Conservation (phyloP, 306 rosid genomes). For the Vachellia pachyceras region DNA sequence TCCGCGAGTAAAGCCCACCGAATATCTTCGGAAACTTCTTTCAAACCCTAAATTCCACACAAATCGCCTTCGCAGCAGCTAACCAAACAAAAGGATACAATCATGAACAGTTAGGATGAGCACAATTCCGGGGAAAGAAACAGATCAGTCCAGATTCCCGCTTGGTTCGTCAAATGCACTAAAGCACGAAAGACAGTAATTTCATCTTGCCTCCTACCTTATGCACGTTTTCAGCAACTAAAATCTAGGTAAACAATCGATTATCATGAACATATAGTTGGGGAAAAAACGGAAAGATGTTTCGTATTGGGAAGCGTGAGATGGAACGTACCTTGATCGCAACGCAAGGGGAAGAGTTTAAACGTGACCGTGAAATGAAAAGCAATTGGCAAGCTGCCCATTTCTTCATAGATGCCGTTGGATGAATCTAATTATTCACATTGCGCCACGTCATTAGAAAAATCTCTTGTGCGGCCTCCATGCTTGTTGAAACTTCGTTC, state of each 20-base stretch:
- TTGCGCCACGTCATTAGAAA: too few relatives aligned
- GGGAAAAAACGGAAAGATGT: too few relatives aligned
- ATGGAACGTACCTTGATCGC: conserved; percentile 29
- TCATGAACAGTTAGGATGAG: not conserved
- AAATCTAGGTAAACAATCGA: not conserved
- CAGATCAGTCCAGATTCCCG: not conserved
- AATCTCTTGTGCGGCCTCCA: too few relatives aligned
- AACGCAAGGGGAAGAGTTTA: not conserved
- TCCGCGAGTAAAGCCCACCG: conserved; percentile 36
- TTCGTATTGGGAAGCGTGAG: conserved; percentile 2
- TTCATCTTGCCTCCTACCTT: too few relatives aligned
- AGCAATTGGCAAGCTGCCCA: too few relatives aligned
- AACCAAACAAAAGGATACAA: not conserved
- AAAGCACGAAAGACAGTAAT: not conserved
- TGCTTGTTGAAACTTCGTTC: too few relatives aligned
- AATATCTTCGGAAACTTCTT: not conserved
- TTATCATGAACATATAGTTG: not conserved
- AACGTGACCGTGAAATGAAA: too few relatives aligned
- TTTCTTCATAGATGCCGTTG: too few relatives aligned
- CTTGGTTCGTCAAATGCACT: not conserved
- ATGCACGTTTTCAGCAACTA: conserved; percentile 24
- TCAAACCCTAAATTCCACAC: conserved; percentile 2
- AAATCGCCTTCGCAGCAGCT: conserved; percentile 26
- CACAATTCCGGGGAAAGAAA: not conserved
- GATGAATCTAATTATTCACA: too few relatives aligned